Evolutionary conservation across 768 basidiomycete species (phyloP).

Genomic region (Cyclocybe aegerita): DNA sequence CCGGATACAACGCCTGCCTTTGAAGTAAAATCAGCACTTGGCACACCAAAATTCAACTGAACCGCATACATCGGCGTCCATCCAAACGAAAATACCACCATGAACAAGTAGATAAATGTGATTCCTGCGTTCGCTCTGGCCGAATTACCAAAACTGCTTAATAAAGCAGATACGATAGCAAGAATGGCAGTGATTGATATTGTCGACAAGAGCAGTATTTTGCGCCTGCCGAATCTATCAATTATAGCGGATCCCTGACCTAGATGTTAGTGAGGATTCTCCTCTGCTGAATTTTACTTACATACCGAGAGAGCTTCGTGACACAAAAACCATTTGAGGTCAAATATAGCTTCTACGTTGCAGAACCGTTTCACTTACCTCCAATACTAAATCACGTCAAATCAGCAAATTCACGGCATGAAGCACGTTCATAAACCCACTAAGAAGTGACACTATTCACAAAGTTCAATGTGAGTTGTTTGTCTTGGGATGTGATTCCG

Average conservation of each 20-base stretch:
- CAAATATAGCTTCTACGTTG: not conserved
- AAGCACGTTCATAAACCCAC: conserved; percentile 20
- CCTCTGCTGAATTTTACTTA: conserved; percentile 5
- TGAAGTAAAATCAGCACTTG: conserved; percentile 1
- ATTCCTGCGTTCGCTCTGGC: conserved; percentile 50
- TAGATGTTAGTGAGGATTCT: not conserved
- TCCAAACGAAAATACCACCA: conserved; percentile 54
- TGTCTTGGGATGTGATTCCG: conserved; percentile 42
- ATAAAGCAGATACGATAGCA: conserved; percentile 45
- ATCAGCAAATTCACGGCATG: not conserved
- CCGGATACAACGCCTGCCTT: conserved; percentile 54
- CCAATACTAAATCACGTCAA: conserved; percentile 25
- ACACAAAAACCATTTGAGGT: not conserved
- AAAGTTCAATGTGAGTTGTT: conserved; percentile 45
- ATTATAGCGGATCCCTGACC: conserved; percentile 43
- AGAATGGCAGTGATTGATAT: conserved; percentile 36
- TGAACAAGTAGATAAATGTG: conserved; percentile 49
- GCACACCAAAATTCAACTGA: not conserved
- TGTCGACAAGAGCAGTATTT: conserved; percentile 40
- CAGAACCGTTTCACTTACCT: conserved; percentile 22
- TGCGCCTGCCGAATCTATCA: conserved; percentile 49
- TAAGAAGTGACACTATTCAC: conserved; percentile 53
- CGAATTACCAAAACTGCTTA: conserved; percentile 33
- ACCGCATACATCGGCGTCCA: conserved; percentile 49
- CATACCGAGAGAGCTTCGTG: conserved; percentile 28